Evolutionary conservation across 2,329 filamentous ascomycete species (phyloP), one percentile per base, ranked within the genome.

Genomic region (Ophiocordyceps australis): DNA sequence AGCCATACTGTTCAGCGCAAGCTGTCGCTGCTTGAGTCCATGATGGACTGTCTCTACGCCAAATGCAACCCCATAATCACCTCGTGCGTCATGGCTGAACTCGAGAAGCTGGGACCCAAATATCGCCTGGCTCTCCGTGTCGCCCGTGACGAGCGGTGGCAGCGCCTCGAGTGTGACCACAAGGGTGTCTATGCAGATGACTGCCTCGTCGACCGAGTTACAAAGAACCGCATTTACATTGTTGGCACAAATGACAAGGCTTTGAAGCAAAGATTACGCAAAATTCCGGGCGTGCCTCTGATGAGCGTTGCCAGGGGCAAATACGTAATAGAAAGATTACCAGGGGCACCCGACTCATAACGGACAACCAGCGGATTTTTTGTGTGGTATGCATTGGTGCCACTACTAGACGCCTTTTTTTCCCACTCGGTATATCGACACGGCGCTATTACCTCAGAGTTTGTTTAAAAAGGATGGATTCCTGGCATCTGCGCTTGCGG

Each of bases 41-140:
- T 94, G 59, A 93, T 94, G 81, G 83, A 94, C 49, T 78, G 80
- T 28, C 64, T 98, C 5, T 92, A 85, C 47, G 86, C 86, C 12
- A 91, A 91, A 42, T 89, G 80, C 47, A 81, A 74, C 14, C 82
- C 83, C 12, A 76, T 89, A 35, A 83, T 95, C 37, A 93, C 83
- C 3, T 58, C 43, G 31, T 64, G 78, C 55, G 74, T 74, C 38
- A 74, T 85, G 65, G 75, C 74, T 28, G 83, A 93, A 49, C 53
- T 94, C 35, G 83, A 93, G 46, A 92, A 92, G 47, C 62, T 94
- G 8, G 85, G 86, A 0, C 69, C 71, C 4, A 89, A 89, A 46
- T 98, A 93, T 55, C 61, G 85, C 7, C 71, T 95, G 28, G 85
- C 86, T 1, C 52, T 92, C 29, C 62, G 77, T 10, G 83, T 94